Evolutionary conservation across 768 basidiomycete genomes (phyloP).

Genomic region (Pholiota microspora): DNA sequence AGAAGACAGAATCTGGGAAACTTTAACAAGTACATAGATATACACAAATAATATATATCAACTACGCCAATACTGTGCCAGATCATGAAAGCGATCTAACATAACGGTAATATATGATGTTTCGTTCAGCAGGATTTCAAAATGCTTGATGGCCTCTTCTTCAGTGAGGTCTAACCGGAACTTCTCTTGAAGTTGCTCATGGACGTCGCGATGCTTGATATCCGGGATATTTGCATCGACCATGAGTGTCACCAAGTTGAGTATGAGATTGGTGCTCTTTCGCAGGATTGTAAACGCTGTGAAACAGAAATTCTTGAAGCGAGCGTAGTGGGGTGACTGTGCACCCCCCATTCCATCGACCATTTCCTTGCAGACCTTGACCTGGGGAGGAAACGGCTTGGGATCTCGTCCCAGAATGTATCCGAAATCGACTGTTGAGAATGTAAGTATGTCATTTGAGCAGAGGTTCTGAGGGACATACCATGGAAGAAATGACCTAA

Average conservation of each 20-base stretch:
- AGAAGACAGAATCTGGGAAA: constrained; percentile 59
- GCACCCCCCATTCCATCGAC: constrained; percentile 99
- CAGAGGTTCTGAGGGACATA: constrained; percentile 27
- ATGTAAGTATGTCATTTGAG: background rate
- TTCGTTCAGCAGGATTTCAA: constrained; percentile 90
- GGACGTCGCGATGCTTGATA: constrained; percentile 87
- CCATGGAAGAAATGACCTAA: constrained; percentile 96
- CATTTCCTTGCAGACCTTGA: constrained; percentile 99
- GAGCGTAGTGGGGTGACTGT: constrained; percentile 89
- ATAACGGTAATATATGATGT: constrained; percentile 93
- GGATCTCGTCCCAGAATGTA: constrained; percentile 98
- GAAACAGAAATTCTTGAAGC: constrained; percentile 96
- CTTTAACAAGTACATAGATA: constrained; percentile 21
- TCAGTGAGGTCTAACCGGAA: constrained; percentile 93
- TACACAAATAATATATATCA: constrained; percentile 27
- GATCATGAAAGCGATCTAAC: constrained; percentile 89
- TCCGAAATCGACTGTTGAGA: constrained; percentile 85
- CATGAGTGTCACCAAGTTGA: constrained; percentile 96
- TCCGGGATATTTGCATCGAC: constrained; percentile 97
- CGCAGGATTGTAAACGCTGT: constrained; percentile 97
- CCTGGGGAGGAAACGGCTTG: constrained; percentile 95
- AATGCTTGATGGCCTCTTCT: constrained; percentile 97
- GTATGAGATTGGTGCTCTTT: constrained; percentile 95
- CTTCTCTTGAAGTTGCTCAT: constrained; percentile 93
- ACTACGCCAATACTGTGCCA: constrained; percentile 88